phyloP scores from a whole-genome alignment of 2,329 filamentous ascomycete genomes.

The Botrytis galanthina region DNA sequence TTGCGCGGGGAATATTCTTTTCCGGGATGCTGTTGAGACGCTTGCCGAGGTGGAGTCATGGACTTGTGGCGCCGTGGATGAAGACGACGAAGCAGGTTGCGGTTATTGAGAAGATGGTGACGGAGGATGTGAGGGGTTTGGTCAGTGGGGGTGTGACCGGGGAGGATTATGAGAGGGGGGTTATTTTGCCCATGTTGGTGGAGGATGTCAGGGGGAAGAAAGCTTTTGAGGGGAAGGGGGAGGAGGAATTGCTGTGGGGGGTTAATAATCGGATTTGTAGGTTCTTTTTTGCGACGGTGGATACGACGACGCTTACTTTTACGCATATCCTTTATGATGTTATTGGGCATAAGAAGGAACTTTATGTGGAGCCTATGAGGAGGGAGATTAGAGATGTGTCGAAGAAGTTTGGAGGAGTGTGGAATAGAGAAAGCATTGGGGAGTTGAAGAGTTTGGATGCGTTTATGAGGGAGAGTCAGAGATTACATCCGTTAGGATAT shows the following conservation, averaged over 20 bases:
- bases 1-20: slow-evolving; percentile 11
- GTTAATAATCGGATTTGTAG: not conserved
- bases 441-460: slow-evolving; percentile 11
- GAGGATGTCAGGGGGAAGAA: slow-evolving; percentile 2
- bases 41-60: not conserved
- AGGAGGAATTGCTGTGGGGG: not conserved
- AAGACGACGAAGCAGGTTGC: not conserved
- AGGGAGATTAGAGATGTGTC: slow-evolving; percentile 4
- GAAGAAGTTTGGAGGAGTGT: slow-evolving; percentile 1
- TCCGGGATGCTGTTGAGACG: not conserved
- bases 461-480: slow-evolving; percentile 17
- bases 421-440: slow-evolving; percentile 6
- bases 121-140: not conserved
- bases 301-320: slow-evolving; percentile 16
- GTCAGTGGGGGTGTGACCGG: not conserved
- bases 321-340: slow-evolving; percentile 14
- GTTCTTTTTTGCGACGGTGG: slow-evolving; percentile 15
- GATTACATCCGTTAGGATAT: slow-evolving; percentile 13
- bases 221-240: not conserved
- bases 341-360: not conserved
- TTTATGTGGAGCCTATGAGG: slow-evolving; percentile 7
- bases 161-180: not conserved
- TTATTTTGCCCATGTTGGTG: not conserved
- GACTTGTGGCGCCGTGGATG: slow-evolving; percentile 10
- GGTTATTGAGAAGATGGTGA: not conserved